Evolutionary conservation across 2,329 filamentous ascomycete species (phyloP).

Genomic region (Lecanicillium sp.): DNA sequence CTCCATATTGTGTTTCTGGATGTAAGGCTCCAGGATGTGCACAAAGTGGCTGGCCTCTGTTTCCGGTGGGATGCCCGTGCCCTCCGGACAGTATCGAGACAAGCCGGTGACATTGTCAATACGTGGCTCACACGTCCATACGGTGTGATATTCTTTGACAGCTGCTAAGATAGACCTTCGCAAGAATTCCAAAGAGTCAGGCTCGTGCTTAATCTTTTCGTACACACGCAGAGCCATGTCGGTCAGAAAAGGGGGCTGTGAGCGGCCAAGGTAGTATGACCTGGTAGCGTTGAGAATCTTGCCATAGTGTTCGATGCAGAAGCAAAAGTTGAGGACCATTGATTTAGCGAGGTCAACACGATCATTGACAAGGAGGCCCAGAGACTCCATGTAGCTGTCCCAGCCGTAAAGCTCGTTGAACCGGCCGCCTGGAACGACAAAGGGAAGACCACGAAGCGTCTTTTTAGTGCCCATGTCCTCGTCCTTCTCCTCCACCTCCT

Average conservation of each 20-base stretch:
- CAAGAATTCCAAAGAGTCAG: constrained; percentile 73
- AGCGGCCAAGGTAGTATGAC: constrained; percentile 89
- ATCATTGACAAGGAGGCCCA: constrained; percentile 80
- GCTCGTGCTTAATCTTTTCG: constrained; percentile 83
- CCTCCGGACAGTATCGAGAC: constrained; percentile 77
- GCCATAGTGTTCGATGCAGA: constrained; percentile 96
- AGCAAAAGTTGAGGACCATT: constrained; percentile 95
- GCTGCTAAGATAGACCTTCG: constrained; percentile 73
- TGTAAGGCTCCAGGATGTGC: constrained; percentile 74
- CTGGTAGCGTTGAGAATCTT: constrained; percentile 97
- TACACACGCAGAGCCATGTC: constrained; percentile 95
- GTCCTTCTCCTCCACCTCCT: constrained; percentile 54
- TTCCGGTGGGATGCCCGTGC: constrained; percentile 80
- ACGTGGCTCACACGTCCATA: constrained; percentile 76
- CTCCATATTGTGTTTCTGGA: constrained; percentile 71
- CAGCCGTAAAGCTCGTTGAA: constrained; percentile 99
- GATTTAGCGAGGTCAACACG: constrained; percentile 80
- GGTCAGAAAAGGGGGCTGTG: constrained; percentile 92
- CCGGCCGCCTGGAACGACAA: constrained; percentile 92
- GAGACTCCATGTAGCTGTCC: constrained; percentile 98
- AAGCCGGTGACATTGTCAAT: constrained; percentile 70
- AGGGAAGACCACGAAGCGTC: constrained; percentile 72
- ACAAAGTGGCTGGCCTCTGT: constrained; percentile 83
- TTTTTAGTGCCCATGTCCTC: constrained; percentile 49
- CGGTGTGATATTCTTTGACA: constrained; percentile 91